Evolutionary conservation across 768 basidiomycete species (phyloP).

Genomic region (Podaxis rugospora): DNA sequence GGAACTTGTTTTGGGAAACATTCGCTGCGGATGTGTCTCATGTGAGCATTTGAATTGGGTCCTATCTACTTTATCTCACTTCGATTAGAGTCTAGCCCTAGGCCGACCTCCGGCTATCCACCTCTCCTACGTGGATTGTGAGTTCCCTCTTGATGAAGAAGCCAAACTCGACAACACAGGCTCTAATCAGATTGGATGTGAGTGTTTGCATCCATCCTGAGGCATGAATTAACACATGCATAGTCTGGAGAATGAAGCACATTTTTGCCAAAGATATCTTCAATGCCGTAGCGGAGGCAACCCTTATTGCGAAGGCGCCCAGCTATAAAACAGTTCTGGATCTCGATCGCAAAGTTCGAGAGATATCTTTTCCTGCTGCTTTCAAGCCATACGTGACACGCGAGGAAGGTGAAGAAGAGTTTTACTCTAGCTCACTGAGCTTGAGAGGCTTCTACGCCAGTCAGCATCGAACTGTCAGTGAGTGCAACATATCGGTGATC

Average conservation of each 20-base stretch:
- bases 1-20: slow-evolving; percentile 69
- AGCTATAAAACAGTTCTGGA: slow-evolving; percentile 44
- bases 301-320: slow-evolving; percentile 42
- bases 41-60: slow-evolving; percentile 23
- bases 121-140: slow-evolving; percentile 58
- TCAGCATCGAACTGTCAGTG: slow-evolving; percentile 56
- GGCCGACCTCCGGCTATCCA: slow-evolving; percentile 59
- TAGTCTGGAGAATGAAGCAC: slow-evolving; percentile 59
- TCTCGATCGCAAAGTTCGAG: slow-evolving; percentile 47
- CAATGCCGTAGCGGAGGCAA: slow-evolving; percentile 41
- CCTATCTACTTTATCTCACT: background rate
- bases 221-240: background rate
- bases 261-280: slow-evolving; percentile 47
- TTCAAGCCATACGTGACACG: slow-evolving; percentile 41
- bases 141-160: slow-evolving; percentile 55
- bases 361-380: slow-evolving; percentile 38
- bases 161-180: slow-evolving; percentile 38
- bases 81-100: slow-evolving; percentile 45
- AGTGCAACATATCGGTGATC: slow-evolving; percentile 22
- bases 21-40: slow-evolving; percentile 56
- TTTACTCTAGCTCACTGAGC: slow-evolving; percentile 45
- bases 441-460: slow-evolving; percentile 52
- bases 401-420: slow-evolving; percentile 43
- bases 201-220: slow-evolving; percentile 16
- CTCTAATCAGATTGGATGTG: slow-evolving; percentile 46